Evolutionary conservation across 2,329 filamentous ascomycete genomes (phyloP).

Genomic region (Clonostachys chloroleuca): DNA sequence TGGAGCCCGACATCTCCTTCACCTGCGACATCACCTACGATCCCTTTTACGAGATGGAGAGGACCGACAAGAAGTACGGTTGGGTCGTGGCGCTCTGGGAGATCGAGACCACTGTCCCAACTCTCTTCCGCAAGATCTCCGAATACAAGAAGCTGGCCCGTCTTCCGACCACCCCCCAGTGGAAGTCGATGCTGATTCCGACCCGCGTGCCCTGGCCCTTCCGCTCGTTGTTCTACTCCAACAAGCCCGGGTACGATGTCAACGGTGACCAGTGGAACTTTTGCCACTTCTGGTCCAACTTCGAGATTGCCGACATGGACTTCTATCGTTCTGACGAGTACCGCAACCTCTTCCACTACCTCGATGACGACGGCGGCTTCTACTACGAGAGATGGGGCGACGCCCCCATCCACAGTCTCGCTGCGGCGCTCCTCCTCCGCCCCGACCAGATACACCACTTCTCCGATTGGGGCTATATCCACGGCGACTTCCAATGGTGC

Average conservation of each 20-base stretch:
- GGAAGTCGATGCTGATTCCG: slow-evolving; percentile 46
- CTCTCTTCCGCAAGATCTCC: slow-evolving; percentile 31
- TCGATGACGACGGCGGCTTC: slow-evolving; percentile 35
- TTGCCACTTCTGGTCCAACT: slow-evolving; percentile 44
- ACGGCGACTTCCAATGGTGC: slow-evolving; percentile 23
- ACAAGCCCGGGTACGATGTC: slow-evolving; percentile 21
- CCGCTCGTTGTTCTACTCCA: slow-evolving; percentile 24
- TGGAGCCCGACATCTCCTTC: slow-evolving; percentile 38
- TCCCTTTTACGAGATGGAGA: slow-evolving; percentile 39
- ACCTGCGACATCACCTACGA: slow-evolving; percentile 41
- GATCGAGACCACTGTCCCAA: slow-evolving; percentile 32
- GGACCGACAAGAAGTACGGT: slow-evolving; percentile 35
- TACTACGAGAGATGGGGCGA: slow-evolving; percentile 41
- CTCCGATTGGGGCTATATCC: slow-evolving; percentile 35
- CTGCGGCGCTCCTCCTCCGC: slow-evolving; percentile 32
- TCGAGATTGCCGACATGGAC: slow-evolving; percentile 40
- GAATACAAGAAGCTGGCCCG: slow-evolving; percentile 31
- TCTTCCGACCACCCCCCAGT: slow-evolving; percentile 26
- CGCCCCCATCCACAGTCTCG: slow-evolving; percentile 36
- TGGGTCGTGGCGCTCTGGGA: slow-evolving; percentile 38
- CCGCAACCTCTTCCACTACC: slow-evolving; percentile 30
- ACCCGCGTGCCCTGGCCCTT: slow-evolving; percentile 42
- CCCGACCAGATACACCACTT: slow-evolving; percentile 35
- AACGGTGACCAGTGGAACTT: slow-evolving; percentile 33
- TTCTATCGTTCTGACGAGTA: slow-evolving; percentile 34